Evolutionary conservation across 192 early-diverging fungal genomes (phyloP).

Genomic region (Blastocladiella britannica): DNA sequence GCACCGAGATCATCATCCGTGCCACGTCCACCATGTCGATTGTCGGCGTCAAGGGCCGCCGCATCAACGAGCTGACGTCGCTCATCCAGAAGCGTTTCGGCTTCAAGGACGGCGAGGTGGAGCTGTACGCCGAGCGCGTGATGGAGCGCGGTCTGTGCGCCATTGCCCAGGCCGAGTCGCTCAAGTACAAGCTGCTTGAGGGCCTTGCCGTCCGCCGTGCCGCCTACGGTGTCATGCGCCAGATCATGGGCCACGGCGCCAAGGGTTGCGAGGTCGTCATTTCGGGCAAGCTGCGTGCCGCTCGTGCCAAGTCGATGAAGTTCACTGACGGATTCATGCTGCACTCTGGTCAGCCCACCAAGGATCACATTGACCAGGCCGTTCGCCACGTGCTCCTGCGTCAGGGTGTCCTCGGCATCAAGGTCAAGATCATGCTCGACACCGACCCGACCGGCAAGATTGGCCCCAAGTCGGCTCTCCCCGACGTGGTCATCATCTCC

Average conservation of each 20-base stretch:
- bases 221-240: slow-evolving; percentile 94
- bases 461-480: slow-evolving; percentile 89
- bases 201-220: slow-evolving; percentile 94
- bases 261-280: slow-evolving; percentile 99
- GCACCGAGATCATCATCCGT: slow-evolving; percentile 98
- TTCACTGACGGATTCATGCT: slow-evolving; percentile 99
- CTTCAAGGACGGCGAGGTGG: slow-evolving; percentile 95
- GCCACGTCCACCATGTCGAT: slow-evolving; percentile 96
- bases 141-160: slow-evolving; percentile 92
- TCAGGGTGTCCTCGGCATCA: slow-evolving; percentile 97
- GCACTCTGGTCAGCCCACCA: slow-evolving; percentile 96
- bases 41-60: slow-evolving; percentile 93
- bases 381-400: slow-evolving; percentile 93
- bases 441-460: slow-evolving; percentile 70
- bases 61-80: slow-evolving; percentile 93
- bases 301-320: slow-evolving; percentile 99
- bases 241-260: slow-evolving; percentile 97
- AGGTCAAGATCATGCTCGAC: slow-evolving; percentile 97
- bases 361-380: slow-evolving; percentile 85
- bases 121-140: slow-evolving; percentile 96
- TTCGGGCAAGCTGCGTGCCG: slow-evolving; percentile 97
- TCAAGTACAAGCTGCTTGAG: slow-evolving; percentile 92
- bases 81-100: slow-evolving; percentile 99
- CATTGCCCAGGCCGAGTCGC: slow-evolving; percentile 94
- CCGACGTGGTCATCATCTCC: slow-evolving; percentile 88